Evolutionary conservation across 352 stramenopile genomes (phyloP), one percentile per base, ranked within the genome.

Genomic region (Elongisporangium anandrum): DNA sequence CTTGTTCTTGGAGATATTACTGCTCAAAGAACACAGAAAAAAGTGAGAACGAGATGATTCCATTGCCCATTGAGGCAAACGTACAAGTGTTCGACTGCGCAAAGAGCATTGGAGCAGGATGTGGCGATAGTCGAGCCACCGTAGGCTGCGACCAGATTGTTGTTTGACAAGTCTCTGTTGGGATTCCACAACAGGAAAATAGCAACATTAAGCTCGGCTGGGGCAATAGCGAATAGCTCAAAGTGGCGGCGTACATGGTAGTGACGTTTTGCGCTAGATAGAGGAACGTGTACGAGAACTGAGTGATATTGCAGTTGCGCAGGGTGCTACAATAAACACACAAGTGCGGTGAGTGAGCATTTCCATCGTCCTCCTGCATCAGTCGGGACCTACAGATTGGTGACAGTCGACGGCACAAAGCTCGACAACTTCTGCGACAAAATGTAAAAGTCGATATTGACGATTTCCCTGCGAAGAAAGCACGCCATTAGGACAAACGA

Each of bases 301-400:
- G 64, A 20, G 61, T 73, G 20, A 88, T 71, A 57, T 81, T 85
- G 65, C 73, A 85, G 50, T 77, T 73, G 20, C 58, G 69, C 57
- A 88, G 50, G 5, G 69, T 79, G 20, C 72, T 81, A 52, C 13
- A 45, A 59, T 12, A 26, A 13, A 22, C 56, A 54, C 19, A n/a
- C n/a, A n/a, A n/a, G n/a, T n/a, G n/a, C n/a, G n/a, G 52, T 17
- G 20, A 63, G 10, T 50, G 21, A 48, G 6, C 52, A 23, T 4
- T 16, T 23, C 50, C 10, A 4, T 38, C 39, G 45, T 38, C 5
- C 22, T 41, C 13, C 20, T 9, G 15, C 6, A 53, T 12, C 13
- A 21, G 21, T 1, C 13, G 2, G n/a, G 2, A 63, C 64, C 53
- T 48, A 75, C 56, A 78, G 51, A 23, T 61, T 69, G 26, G 66